phyloP scores from a whole-genome alignment of 2,329 filamentous ascomycete genomes.

The Malbranchea cinnamomea region DNA sequence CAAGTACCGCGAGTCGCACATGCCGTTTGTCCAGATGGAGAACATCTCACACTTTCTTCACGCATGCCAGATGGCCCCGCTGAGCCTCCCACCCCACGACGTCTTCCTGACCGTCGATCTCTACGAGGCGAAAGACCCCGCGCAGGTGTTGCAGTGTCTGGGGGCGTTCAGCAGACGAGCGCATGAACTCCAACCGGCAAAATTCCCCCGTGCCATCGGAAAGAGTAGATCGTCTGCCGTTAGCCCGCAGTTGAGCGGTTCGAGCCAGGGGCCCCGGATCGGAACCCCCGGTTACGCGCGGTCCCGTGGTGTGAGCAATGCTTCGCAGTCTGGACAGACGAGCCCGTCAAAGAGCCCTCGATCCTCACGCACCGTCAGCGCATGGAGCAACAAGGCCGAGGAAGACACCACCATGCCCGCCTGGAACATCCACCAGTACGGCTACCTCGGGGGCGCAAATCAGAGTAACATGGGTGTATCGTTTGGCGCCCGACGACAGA shows the following conservation, averaged over 20 bases:
- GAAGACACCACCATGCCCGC: conserved; percentile 71
- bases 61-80: conserved; percentile 69
- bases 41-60: conserved; percentile 94
- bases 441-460: conserved; percentile 93
- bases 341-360: conserved; percentile 30
- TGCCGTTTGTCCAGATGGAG: conserved; percentile 99
- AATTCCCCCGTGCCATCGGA: conserved; percentile 64
- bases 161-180: conserved; percentile 82
- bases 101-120: conserved; percentile 94
- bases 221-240: conserved; percentile 45
- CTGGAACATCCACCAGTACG: conserved; percentile 98
- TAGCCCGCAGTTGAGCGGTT: conserved; percentile 54
- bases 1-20: conserved; percentile 78
- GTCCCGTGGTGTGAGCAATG: conserved; percentile 39
- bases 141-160: conserved; percentile 87
- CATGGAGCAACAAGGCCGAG: conserved; percentile 77
- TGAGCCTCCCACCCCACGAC: conserved; percentile 85
- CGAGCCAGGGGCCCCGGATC: conserved; percentile 33
- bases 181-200: conserved; percentile 54
- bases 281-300: conserved; percentile 26
- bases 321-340: conserved; percentile 30
- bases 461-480: conserved; percentile 89
- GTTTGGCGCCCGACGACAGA: conserved; percentile 83
- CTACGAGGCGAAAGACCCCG: conserved; percentile 87
- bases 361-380: conserved; percentile 48